Evolutionary conservation across 164 flowering plant species (phyloP).

Genomic region (Macadamia integrifolia): DNA sequence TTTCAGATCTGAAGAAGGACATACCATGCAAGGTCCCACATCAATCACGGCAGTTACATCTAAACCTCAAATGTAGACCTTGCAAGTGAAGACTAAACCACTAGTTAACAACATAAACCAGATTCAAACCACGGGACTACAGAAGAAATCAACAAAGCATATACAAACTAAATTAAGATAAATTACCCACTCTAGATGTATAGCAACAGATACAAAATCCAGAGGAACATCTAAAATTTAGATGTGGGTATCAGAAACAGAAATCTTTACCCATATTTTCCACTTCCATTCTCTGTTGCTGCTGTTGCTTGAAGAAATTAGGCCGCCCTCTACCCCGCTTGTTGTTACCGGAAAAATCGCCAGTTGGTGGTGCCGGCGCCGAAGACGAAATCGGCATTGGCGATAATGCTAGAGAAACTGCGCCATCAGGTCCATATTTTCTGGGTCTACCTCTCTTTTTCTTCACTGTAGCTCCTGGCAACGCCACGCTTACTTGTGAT

Average conservation of each 20-base stretch:
- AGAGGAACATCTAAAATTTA: background rate
- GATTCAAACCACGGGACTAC: background rate
- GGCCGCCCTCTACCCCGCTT: conserved; percentile 69
- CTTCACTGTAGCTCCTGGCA: conserved; percentile 38
- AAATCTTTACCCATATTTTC: conserved; percentile 46
- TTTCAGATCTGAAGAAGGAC: conserved; percentile 33
- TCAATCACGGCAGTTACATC: conserved; percentile 15
- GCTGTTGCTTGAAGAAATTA: conserved; percentile 43
- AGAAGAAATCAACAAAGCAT: background rate
- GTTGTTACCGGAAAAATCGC: conserved; percentile 59
- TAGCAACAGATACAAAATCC: background rate
- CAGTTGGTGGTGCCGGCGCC: conserved; percentile 59
- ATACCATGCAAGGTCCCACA: conserved; percentile 52
- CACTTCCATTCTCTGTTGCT: conserved; percentile 33
- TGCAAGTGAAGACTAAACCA: background rate
- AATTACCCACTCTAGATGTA: background rate
- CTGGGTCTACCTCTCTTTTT: conserved; percentile 97
- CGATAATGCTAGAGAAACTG: conserved; percentile 47
- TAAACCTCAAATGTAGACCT: conserved; percentile 8
- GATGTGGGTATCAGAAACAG: background rate
- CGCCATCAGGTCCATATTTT: conserved; percentile 73
- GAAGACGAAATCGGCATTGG: conserved; percentile 82
- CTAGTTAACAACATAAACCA: conserved; percentile 1
- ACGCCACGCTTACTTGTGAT: conserved; percentile 14
- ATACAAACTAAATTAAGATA: background rate